phyloP scores from a whole-genome alignment of 78 protist genomes.

The Planoprotostelium fungivorum region DNA sequence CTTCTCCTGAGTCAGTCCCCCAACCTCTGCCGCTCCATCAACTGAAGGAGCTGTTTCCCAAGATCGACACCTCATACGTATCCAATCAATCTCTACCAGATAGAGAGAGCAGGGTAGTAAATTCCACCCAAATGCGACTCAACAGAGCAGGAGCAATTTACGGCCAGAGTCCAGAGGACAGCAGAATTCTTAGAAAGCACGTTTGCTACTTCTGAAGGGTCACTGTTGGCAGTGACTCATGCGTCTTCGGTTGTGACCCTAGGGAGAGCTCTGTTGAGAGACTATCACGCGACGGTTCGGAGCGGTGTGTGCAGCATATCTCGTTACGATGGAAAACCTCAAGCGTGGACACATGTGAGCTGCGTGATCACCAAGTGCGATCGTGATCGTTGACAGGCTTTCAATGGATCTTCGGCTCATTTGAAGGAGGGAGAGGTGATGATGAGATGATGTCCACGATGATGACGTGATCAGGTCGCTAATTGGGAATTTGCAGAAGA shows the following conservation, averaged over 20 bases:
- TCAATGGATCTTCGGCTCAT: background rate
- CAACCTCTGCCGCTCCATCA: background rate
- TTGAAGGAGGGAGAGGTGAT: background rate
- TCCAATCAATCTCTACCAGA: background rate
- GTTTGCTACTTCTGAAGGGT: background rate
- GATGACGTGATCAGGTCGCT: background rate
- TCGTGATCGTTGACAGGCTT: background rate
- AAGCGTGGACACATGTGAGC: background rate
- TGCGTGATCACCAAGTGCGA: no score
- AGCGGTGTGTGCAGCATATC: background rate
- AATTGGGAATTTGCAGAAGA: background rate
- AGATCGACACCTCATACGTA: background rate
- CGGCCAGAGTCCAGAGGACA: background rate
- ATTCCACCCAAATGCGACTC: background rate
- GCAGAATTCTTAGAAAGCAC: background rate
- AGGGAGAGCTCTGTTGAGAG: background rate
- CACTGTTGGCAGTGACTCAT: background rate
- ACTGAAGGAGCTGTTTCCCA: background rate
- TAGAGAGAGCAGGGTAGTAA: background rate
- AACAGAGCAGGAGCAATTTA: background rate
- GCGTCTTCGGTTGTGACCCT: background rate
- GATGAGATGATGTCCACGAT: background rate
- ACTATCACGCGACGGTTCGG: background rate
- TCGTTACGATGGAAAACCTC: background rate
- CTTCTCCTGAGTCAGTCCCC: background rate